Evolutionary conservation across 768 basidiomycete species (phyloP), one percentile per base, ranked within the genome.

Genomic region (Rhodotorula graminis): DNA sequence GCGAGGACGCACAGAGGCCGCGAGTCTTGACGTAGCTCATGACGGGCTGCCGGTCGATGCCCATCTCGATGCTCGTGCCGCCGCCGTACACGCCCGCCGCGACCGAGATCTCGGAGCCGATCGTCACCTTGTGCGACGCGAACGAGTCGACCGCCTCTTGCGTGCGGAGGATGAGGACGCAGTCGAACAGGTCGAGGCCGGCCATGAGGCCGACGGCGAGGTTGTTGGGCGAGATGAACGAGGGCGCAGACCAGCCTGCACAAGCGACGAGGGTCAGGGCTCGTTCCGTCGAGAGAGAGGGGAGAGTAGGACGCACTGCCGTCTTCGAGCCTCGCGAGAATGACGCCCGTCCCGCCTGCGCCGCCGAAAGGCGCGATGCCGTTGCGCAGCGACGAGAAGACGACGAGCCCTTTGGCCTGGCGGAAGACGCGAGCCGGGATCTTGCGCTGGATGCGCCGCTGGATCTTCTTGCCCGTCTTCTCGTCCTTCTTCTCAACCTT

Each of bases 61-160:
- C 65, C 7, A 66, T 57, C 65, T 80, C 79, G 12, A 57, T 69
- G 4, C 71, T 68, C 1, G 72, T 73, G 7, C 77, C 79, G 4
- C 65, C 59, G 0, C 79, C 79, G 49, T 76, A 77, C 12, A 76
- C 77, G 0, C 79, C 79, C 0, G 76, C 76, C 2, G 76, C 76
- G 11, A 78, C 75, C 1, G 67, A 78, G 3, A 79, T 61, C 56
- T 79, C 78, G 6, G 56, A 31, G 0, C 78, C 78, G 56, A 78
- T 29, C 4, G 76, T 76, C n/a, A 76, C 60, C 49, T 80, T 78
- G 67, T 77, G 65, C 15, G 68, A 63, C 27, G 29, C n/a, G 67
- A 80, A 80, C 19, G 76, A 72, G 27, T 77, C 74, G 56, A 80
- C 72, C 0, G 79, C 79, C 4, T 68, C 63, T n/a, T 73, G 71